Evolutionary conservation across 2,329 filamentous ascomycete genomes (phyloP).

Genomic region (Orbilia brochopaga): DNA sequence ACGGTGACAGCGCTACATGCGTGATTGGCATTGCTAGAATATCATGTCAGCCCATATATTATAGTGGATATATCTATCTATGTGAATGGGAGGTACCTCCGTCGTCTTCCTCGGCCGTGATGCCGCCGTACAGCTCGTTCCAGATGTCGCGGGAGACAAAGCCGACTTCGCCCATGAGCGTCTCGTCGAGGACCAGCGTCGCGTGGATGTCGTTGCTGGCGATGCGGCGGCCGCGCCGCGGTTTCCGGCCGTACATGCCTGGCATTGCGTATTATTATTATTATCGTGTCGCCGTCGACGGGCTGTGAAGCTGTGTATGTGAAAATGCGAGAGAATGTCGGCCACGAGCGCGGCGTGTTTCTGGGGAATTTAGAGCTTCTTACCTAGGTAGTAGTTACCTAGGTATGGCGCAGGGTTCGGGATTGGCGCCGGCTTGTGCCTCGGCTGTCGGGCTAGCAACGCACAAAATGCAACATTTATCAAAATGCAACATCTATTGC

Average conservation of each 20-base stretch:
- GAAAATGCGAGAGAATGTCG: neutral
- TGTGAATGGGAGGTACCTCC: slow-evolving; percentile 59
- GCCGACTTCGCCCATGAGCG: slow-evolving; percentile 82
- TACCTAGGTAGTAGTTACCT: no score
- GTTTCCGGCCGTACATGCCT: slow-evolving; percentile 35
- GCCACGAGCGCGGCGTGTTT: slow-evolving; percentile 1
- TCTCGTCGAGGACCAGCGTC: slow-evolving; percentile 81
- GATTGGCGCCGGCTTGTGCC: slow-evolving; percentile 5
- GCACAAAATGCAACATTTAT: slow-evolving; percentile 11
- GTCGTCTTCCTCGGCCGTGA: slow-evolving; percentile 57
- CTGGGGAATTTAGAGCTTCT: slow-evolving; percentile 42
- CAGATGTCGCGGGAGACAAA: slow-evolving; percentile 87
- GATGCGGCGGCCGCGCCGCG: slow-evolving; percentile 61
- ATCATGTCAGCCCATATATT: slow-evolving; percentile 55
- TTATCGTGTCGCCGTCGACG: slow-evolving; percentile 60
- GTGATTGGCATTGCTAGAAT: slow-evolving; percentile 58
- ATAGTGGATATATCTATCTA: slow-evolving; percentile 26
- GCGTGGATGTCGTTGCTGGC: slow-evolving; percentile 65
- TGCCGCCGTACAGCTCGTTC: slow-evolving; percentile 75
- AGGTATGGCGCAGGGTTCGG: neutral
- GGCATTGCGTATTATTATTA: slow-evolving; percentile 60
- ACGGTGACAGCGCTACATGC: slow-evolving; percentile 59
- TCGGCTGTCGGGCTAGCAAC: slow-evolving; percentile 35
- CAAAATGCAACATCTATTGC: neutral
- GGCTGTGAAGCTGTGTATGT: neutral